phyloP scores from a whole-genome alignment of 2,329 filamentous ascomycete species.

The Blastomyces percursus region DNA sequence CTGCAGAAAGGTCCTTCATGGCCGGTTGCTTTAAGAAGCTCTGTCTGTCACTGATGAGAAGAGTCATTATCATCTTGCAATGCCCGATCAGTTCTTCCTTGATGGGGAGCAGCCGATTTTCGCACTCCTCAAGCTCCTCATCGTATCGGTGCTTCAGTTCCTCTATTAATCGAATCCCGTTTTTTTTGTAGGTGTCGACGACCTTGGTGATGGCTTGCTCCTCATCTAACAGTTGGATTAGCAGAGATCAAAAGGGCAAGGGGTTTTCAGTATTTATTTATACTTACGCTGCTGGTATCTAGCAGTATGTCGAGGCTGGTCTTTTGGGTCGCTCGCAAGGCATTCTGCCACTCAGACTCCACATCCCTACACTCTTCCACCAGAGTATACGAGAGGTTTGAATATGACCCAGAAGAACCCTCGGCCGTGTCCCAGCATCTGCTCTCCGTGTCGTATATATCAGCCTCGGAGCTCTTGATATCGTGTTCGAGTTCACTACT shows the following conservation, averaged over 20 bases:
- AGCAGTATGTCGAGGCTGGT: slow-evolving; percentile 19
- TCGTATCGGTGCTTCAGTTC: slow-evolving; percentile 33
- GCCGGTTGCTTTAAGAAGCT: slow-evolving; percentile 3
- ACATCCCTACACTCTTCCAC: slow-evolving; percentile 4
- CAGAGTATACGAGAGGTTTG: slow-evolving; percentile 2
- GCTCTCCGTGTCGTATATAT: neutral
- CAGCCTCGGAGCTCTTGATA: neutral
- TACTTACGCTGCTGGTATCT: slow-evolving; percentile 23
- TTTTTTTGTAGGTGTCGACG: slow-evolving; percentile 34
- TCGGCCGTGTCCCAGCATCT: slow-evolving; percentile 7
- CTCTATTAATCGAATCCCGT: slow-evolving; percentile 35
- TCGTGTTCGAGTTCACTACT: neutral
- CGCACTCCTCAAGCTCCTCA: slow-evolving; percentile 25
- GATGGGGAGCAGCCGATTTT: slow-evolving; percentile 21
- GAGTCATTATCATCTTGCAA: slow-evolving; percentile 22
- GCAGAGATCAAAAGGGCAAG: neutral
- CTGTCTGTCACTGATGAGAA: slow-evolving; percentile 20
- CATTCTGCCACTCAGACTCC: slow-evolving; percentile 3
- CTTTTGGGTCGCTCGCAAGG: slow-evolving; percentile 9
- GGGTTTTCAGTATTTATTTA: neutral
- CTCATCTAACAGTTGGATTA: slow-evolving; percentile 35
- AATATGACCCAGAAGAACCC: slow-evolving; percentile 6
- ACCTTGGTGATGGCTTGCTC: slow-evolving; percentile 37
- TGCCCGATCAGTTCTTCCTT: slow-evolving; percentile 22
- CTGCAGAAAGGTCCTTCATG: slow-evolving; percentile 5